phyloP scores from a whole-genome alignment of 805 yeast species.

The Tetrapisispora fleetii region DNA sequence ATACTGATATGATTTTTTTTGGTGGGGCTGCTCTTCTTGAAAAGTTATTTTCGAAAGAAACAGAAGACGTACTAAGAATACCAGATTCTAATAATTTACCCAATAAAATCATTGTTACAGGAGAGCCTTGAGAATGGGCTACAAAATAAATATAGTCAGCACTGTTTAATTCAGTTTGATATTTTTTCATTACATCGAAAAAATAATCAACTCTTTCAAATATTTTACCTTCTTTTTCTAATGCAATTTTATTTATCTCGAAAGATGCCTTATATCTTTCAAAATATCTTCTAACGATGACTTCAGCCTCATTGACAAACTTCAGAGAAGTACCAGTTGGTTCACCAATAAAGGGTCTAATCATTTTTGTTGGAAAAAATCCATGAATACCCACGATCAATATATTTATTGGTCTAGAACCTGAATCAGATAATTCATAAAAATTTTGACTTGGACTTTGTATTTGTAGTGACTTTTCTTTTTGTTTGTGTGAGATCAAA shows the following conservation, averaged over 20 bases:
- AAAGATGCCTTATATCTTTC: conserved; percentile 31
- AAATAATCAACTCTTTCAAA: conserved; percentile 78
- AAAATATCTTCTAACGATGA: conserved; percentile 62
- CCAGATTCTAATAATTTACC: conserved; percentile 62
- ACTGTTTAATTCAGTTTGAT: conserved; percentile 40
- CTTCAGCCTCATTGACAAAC: conserved; percentile 86
- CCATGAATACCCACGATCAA: conserved; percentile 93
- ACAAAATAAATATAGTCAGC: conserved; percentile 90
- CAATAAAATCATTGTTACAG: conserved; percentile 74
- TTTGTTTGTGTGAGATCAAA: neutral
- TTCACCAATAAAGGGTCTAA: conserved; percentile 82
- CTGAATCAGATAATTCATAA: conserved; percentile 12
- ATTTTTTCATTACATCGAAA: conserved; percentile 57
- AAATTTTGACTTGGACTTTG: conserved; percentile 13
- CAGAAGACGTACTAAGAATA: conserved; percentile 28
- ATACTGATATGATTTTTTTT: conserved; percentile 49
- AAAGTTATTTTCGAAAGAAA: conserved; percentile 12
- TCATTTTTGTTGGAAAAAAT: conserved; percentile 79
- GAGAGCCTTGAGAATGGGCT: conserved; percentile 93
- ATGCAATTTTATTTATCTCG: conserved; percentile 78
- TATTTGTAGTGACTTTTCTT: conserved; percentile 11
- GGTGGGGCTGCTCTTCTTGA: conserved; percentile 5
- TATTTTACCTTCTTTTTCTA: conserved; percentile 89
- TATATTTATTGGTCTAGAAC: conserved; percentile 40
- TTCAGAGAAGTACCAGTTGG: conserved; percentile 93